Percentiles rank a stretch among this genome's conserved stretches.
Conservation (phyloP, 75 land plant genomes). For the Pinus tabuliformis region DNA sequence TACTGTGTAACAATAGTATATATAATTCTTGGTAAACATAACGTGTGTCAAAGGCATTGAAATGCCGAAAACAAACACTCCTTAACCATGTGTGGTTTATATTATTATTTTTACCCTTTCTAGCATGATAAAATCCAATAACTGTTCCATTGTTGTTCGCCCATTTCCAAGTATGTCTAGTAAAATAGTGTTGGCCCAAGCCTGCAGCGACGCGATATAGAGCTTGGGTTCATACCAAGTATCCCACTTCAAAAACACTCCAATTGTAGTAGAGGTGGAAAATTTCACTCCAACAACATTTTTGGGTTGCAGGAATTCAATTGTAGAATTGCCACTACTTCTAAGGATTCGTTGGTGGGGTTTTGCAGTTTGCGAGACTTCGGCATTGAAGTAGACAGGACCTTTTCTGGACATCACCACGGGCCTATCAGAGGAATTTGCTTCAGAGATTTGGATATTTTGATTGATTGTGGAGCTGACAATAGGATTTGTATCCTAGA, state of each 20-base stretch:
- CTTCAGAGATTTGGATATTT: slow-evolving; percentile 25
- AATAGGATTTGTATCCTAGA: slow-evolving; percentile 43
- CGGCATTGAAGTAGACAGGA: slow-evolving; percentile 19
- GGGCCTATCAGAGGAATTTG: slow-evolving; percentile 42
- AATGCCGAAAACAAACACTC: background rate
- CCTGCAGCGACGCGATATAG: background rate
- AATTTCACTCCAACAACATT: slow-evolving; percentile 28
- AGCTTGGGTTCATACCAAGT: slow-evolving; percentile 34
- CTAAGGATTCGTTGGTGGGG: slow-evolving; percentile 29
- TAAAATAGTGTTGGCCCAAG: background rate
- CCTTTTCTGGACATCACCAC: slow-evolving; percentile 32
- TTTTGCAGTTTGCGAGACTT: slow-evolving; percentile 7
- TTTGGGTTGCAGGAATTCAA: slow-evolving; percentile 29
- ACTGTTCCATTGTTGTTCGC: background rate
- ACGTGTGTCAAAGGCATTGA: too few species aligned
- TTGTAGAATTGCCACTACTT: slow-evolving; percentile 29
- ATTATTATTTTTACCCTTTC: background rate
- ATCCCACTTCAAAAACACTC: slow-evolving; percentile 60
- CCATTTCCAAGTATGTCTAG: background rate
- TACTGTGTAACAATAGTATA: too few species aligned
- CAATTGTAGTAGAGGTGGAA: slow-evolving; percentile 8
- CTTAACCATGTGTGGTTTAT: background rate
- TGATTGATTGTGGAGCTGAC: slow-evolving; percentile 48
- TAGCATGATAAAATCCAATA: background rate
- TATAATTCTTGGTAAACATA: too few species aligned